Conservation (phyloP, 2,329 filamentous ascomycete species). For the Pseudocercospora vitis region DNA sequence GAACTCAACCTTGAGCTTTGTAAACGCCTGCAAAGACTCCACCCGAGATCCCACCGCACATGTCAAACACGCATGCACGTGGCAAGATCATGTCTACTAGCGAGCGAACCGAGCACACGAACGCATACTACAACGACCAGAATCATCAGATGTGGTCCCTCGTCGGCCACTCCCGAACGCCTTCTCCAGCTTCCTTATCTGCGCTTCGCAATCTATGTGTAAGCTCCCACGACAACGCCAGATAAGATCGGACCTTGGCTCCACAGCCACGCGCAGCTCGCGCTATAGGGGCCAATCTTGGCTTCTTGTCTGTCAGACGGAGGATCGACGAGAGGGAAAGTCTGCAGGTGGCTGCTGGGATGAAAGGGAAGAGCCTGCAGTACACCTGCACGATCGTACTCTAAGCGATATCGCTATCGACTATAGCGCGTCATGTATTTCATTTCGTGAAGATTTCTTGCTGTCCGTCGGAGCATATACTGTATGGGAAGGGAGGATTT, state of each 20-base stretch:
- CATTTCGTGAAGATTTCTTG: not conserved
- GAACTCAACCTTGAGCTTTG: too few species aligned
- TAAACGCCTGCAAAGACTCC: too few species aligned
- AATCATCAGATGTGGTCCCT: too few species aligned
- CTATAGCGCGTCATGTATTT: not conserved
- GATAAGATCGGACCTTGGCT: not conserved
- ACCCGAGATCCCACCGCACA: too few species aligned
- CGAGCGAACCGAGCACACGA: not conserved
- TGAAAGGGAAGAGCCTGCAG: not conserved
- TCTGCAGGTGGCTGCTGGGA: not conserved
- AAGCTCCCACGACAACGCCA: too few species aligned
- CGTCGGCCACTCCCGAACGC: not conserved
- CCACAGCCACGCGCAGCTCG: not conserved
- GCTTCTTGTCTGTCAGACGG: not conserved
- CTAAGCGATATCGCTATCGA: not conserved
- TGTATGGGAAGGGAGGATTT: too few species aligned
- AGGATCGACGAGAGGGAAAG: not conserved
- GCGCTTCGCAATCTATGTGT: slow-evolving; percentile 2
- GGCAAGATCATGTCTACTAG: too few species aligned
- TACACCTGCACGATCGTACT: slow-evolving; percentile 1
- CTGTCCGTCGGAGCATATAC: too few species aligned
- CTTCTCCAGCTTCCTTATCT: slow-evolving; percentile 6
- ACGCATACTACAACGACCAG: too few species aligned
- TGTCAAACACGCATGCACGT: too few species aligned
- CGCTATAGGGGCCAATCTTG: not conserved